Percentiles rank a stretch among this genome's conserved stretches.
Conservation (phyloP, 2,329 filamentous ascomycete species). For the Botryotinia narcissicola region DNA sequence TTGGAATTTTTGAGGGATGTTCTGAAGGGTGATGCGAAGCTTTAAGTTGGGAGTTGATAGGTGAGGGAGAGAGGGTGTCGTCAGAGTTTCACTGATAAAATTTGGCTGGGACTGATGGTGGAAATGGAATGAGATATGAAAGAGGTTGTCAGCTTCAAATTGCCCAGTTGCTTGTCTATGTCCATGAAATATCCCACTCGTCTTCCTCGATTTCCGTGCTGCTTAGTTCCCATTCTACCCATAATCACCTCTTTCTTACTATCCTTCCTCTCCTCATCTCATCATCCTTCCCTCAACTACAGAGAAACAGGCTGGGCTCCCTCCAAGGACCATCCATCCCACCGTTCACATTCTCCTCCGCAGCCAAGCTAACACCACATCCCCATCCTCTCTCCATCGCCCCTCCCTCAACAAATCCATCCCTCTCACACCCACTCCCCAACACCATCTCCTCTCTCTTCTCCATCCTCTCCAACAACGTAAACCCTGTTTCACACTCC, state of each 20-base stretch:
- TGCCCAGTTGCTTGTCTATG: background rate
- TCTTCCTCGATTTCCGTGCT: no score
- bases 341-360: background rate
- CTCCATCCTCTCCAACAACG: background rate
- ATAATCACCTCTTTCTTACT: background rate
- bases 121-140: background rate
- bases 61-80: fast-evolving
- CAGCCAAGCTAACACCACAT: background rate
- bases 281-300: background rate
- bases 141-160: background rate
- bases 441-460: background rate
- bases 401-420: background rate
- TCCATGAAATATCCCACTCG: background rate
- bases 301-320: background rate
- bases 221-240: background rate
- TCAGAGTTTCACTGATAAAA: background rate
- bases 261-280: background rate
- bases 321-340: background rate
- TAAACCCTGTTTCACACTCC: background rate
- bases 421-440: background rate
- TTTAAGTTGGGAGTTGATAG: constrained; percentile 22
- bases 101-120: background rate
- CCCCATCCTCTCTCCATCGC: background rate
- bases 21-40: constrained; percentile 42
- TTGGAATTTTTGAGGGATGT: constrained; percentile 56